A percentile compares a stretch with the other conserved stretches of the same genome.
These are phyloP conservation scores for Cyclocybe cylindracea DNA, from an alignment of 768 basidiomycete species.

Conservation along the genomic window DNA sequence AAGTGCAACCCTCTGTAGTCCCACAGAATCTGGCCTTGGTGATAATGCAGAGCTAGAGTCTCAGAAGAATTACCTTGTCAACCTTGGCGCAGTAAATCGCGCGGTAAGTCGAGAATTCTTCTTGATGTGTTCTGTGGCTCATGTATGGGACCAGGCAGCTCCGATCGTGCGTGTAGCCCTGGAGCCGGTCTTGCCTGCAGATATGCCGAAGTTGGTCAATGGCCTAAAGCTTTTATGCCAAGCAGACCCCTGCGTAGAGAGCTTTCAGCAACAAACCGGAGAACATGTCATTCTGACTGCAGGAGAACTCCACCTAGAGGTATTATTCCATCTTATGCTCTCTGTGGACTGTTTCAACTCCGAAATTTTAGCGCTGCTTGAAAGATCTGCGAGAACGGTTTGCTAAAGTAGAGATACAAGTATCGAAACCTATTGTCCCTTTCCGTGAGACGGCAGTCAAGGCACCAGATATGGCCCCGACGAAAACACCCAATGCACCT, in stretches of 20 bases:
- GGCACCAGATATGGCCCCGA: slow-evolving; percentile 82
- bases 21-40: slow-evolving; percentile 44
- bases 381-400: slow-evolving; percentile 97
- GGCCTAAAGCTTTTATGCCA: slow-evolving; percentile 90
- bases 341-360: background rate
- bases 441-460: slow-evolving; percentile 94
- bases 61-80: slow-evolving; percentile 62
- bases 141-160: slow-evolving; percentile 49
- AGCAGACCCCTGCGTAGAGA: slow-evolving; percentile 96
- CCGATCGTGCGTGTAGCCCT: slow-evolving; percentile 96
- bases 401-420: slow-evolving; percentile 89
- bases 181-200: slow-evolving; percentile 79
- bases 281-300: slow-evolving; percentile 97
- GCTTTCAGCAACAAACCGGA: slow-evolving; percentile 95
- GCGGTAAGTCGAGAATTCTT: slow-evolving; percentile 45
- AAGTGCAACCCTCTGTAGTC: slow-evolving; percentile 86
- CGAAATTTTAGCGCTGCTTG: slow-evolving; percentile 74
- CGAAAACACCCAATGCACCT: slow-evolving; percentile 66
- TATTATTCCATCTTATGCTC: slow-evolving; percentile 23
- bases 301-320: slow-evolving; percentile 95
- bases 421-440: slow-evolving; percentile 94
- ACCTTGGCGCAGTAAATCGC: slow-evolving; percentile 72
- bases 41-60: slow-evolving; percentile 30
- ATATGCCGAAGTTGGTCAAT: slow-evolving; percentile 86
- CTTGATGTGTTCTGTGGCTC: background rate